These are phyloP conservation scores for Cordyceps pruinosa DNA, from an alignment of 2,329 filamentous ascomycete species.

Conservation along the genomic window DNA sequence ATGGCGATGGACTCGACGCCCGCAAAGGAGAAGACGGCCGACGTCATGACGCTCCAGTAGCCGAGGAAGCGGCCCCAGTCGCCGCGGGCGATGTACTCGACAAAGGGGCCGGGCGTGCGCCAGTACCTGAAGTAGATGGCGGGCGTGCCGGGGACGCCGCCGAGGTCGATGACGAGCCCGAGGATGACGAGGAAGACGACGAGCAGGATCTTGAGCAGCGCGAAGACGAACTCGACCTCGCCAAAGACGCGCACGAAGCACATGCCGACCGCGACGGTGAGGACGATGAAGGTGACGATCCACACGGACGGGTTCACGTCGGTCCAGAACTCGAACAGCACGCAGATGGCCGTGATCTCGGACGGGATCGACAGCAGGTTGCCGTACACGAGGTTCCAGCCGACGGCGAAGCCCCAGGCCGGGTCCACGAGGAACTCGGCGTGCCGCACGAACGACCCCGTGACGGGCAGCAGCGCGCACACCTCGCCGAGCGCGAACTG, in stretches of 20 bases:
- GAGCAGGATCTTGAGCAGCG: slow-evolving; percentile 50
- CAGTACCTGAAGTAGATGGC: slow-evolving; percentile 63
- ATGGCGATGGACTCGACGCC: slow-evolving; percentile 59
- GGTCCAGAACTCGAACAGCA: slow-evolving; percentile 58
- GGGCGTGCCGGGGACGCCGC: slow-evolving; percentile 51
- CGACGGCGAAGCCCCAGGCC: slow-evolving; percentile 48
- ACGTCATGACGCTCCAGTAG: slow-evolving; percentile 54
- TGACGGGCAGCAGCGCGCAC: slow-evolving; percentile 54
- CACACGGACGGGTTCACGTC: slow-evolving; percentile 47
- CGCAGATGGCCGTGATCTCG: slow-evolving; percentile 56
- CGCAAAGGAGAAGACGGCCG: slow-evolving; percentile 62
- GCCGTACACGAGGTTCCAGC: slow-evolving; percentile 50
- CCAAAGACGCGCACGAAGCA: slow-evolving; percentile 53
- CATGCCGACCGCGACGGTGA: slow-evolving; percentile 51
- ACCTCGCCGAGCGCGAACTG: slow-evolving; percentile 55
- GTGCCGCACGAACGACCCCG: slow-evolving; percentile 55
- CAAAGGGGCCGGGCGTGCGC: slow-evolving; percentile 60
- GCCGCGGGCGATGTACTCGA: slow-evolving; percentile 53
- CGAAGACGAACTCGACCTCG: slow-evolving; percentile 49
- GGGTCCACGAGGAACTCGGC: slow-evolving; percentile 55
- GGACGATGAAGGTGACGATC: slow-evolving; percentile 41
- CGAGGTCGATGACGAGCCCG: slow-evolving; percentile 55
- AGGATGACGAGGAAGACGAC: slow-evolving; percentile 57
- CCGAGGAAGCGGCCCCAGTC: slow-evolving; percentile 60
- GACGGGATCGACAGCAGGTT: slow-evolving; percentile 48